Base-by-base conservation (phyloP, 23 red algal genomes). In the Gracilaria gracilis region DNA sequence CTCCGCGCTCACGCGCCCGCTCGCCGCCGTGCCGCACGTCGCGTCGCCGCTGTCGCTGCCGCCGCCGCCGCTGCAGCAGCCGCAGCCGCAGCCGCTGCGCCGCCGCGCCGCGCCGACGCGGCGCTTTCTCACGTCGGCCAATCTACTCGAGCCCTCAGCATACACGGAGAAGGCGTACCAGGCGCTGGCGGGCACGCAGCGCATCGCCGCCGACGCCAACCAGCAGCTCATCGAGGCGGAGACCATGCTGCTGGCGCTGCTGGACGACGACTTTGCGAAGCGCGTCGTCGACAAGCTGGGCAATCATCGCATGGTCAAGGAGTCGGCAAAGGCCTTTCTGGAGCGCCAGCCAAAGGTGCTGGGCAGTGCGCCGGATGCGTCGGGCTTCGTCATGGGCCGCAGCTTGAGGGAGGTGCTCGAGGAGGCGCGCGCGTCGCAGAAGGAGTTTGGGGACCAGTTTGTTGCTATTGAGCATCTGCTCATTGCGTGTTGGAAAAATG, bases 151-250 rank as follows among this genome's bases (percentile, higher is more conserved):
- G 40, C 85, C 97, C 2, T 91, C 95, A 42, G 67, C 71, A 13
- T 98, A 98, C 77, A 98, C 97, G 8, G 97, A 98, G 58, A 95
- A 94, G 77, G 93, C 97, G n/a, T 98, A 91, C 64, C 48, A 71
- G n/a, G 93, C 89, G 29, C 48, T 98, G 53, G 86, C 91, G 8
- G 83, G 78, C 49, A 67, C 95, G 17, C 75, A 91, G 49, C 25
- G 57, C 20, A 70, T 98, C 42, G 93, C 97, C 1, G 37, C 47
- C 9, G 65, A 86, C 12, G 72, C 92, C 74, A 61, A 61, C n/a
- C 97, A 98, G 70, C 97, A 96, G 91, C 77, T 96, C 44, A 98
- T 98, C 61, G 97, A 98, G 82, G 89, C 93, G 4, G 97, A 98
- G 86, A 46, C 91, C 58, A 73, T 98, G 89, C 88, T 98, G 31